Base-by-base conservation (phyloP, 352 stramenopile genomes). In the Phytophthora crassamura region DNA sequence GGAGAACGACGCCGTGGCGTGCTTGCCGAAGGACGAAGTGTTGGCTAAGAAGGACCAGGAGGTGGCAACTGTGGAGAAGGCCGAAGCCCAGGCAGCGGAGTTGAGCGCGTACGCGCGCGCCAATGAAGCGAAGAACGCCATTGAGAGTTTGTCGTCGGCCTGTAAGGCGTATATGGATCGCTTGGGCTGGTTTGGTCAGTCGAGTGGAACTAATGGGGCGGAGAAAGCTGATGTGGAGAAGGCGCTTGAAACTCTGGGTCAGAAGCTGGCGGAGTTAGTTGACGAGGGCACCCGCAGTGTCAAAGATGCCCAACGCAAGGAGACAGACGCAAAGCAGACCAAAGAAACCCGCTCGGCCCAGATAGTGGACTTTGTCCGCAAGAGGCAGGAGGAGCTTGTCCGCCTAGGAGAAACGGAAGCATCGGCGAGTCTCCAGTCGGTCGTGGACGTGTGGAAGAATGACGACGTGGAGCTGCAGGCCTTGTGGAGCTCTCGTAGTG, bases 161-260 rank as follows among this genome's bases (percentile, higher is more conserved):
- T 87, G 80, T 18, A 60, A 63, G 9, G 53, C 64, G 5, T 83
- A 80, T 25, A 69, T 90, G 46, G 63, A 69, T 40, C 63, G 64
- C 1, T 48, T 91, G 7, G 45, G 64, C 28, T 82, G 78, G 56
- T 75, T 84, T 16, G 20, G 42, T 28, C 8, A 64, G 5, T 67
- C 63, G 0, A 42, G 55, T 4, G 34, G 64, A 9, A 35, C 41
- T 7, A 73, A 60, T 5, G 35, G 45, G 34, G 54, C 65, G 38
- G 52, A 76, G 14, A 65, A 68, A 2, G 36, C 34, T 6, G 42
- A 65, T 0, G 64, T 78, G 6, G 64, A 68, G 5, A 38, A 43
- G 2, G n/a, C 63, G 10, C 49, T 90, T 0, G 41, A 77, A 11
- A 36, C 55, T 1, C 34, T 90, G 41, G 36, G 60, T 1, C 43